Evolutionary conservation across 495 filamentous ascomycete genomes (phyloP).

Genomic region (Xylaria cubensis): DNA sequence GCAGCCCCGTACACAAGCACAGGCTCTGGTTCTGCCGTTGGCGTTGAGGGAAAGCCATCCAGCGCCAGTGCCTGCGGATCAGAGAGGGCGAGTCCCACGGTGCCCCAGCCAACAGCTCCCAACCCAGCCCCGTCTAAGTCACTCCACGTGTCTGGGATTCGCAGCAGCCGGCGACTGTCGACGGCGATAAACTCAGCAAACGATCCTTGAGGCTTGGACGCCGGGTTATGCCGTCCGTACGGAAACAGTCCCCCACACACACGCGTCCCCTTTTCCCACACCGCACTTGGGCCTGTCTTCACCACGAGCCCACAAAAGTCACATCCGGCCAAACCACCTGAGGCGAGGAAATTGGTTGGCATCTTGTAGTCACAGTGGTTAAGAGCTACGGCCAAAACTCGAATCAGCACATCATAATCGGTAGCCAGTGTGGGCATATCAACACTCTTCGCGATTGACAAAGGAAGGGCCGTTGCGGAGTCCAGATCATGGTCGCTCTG

Average conservation of each 20-base stretch:
- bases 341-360: constrained; percentile 42
- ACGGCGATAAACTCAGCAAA: constrained; percentile 16
- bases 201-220: not conserved
- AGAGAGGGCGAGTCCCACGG: constrained; percentile 22
- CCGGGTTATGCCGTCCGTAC: constrained; percentile 1
- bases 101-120: constrained; percentile 26
- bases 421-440: constrained; percentile 11
- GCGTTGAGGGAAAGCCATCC: constrained; percentile 17
- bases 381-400: constrained; percentile 49
- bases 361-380: constrained; percentile 59
- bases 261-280: too few relatives aligned
- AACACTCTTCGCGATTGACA: too few relatives aligned
- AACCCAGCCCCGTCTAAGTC: constrained; percentile 26
- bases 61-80: constrained; percentile 23
- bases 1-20: constrained; percentile 30
- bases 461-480: not conserved
- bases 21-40: not conserved
- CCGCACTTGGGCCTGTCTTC: constrained; percentile 40
- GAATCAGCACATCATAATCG: constrained; percentile 59
- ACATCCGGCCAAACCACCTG: constrained; percentile 48
- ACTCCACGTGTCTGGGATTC: constrained; percentile 22
- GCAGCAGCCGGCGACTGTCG: constrained; percentile 18
- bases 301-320: constrained; percentile 55
- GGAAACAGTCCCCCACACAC: constrained; percentile 26
- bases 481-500: not conserved